Evolutionary conservation across 2,329 filamentous ascomycete genomes (phyloP).

Genomic region (Blastomyces percursus): DNA sequence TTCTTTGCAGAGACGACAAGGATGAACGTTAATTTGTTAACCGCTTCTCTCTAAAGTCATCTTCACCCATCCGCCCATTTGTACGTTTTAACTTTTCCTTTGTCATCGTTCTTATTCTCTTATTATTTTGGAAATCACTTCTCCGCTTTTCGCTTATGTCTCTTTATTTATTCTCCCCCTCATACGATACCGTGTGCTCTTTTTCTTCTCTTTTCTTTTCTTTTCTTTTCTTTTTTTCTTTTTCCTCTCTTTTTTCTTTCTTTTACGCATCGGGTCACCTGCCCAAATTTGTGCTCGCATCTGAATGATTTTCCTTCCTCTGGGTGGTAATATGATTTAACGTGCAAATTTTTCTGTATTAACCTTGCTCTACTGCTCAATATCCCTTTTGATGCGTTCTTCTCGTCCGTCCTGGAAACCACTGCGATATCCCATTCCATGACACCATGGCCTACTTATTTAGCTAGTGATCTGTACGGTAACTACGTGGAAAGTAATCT

Average conservation of each 20-base stretch:
- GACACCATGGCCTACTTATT: background rate
- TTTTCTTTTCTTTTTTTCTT: no score
- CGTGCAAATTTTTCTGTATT: background rate
- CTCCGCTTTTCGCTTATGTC: background rate
- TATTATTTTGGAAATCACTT: background rate
- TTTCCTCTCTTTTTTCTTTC: no score
- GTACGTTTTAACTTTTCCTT: background rate
- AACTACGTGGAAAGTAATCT: background rate
- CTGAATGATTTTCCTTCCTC: background rate
- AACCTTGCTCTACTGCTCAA: background rate
- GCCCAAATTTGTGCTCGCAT: background rate
- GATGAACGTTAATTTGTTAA: background rate
- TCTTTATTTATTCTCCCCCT: background rate
- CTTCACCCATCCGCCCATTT: background rate
- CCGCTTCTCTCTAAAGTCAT: background rate
- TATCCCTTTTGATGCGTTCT: background rate
- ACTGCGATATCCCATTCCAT: background rate
- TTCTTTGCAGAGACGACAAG: background rate
- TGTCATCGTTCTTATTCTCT: background rate
- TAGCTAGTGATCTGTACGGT: background rate
- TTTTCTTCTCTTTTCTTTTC: background rate
- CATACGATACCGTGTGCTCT: background rate
- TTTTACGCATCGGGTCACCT: background rate
- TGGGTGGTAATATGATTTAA: constrained; percentile 1
- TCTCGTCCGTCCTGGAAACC: background rate